Base-by-base conservation (phyloP, 2,329 filamentous ascomycete genomes). In the Aspergillus pseudonomiae region DNA sequence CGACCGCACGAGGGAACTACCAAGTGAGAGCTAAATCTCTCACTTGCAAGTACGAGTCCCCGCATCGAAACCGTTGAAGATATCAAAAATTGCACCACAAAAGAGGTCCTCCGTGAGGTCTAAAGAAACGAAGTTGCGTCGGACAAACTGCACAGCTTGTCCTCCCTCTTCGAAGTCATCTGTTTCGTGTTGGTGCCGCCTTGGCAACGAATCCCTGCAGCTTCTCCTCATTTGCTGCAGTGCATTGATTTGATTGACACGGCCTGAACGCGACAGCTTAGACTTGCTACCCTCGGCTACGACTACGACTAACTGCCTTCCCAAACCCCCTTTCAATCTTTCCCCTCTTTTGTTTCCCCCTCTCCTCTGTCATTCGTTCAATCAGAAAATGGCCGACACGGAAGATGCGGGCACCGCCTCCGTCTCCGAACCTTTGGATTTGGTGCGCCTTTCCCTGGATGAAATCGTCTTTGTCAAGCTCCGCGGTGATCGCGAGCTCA, bases 391-490 rank as follows among this genome's bases (percentile, higher is more conserved):
- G 94, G 91, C 94, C 72, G 94, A 97, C 80, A 86, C 84, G 67
- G 92, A 91, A 75, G 91, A 93, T 75, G 88, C 89, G 70, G 84
- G 87, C 63, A 78, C 84, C 59, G 84, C 85, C 70, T 86, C 91
- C 62, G 91, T 93, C 62, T 89, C 94, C 59, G 94, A 99, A 83
- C 94, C 96, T 61, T 90, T 99, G 75, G 95, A 98, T 79, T 89
- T 99, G 48, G 95, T 99, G 71, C 92, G 94, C 71, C 88, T 99
- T 62, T 92, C 94, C 70, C 87, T 99, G 55, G 94, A 98, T 79
- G 95, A 99, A 80, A 88, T 95, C 53, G 95, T 99, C 58, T 96
- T 97, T 80, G 94, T 99, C 70, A 98, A 98, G 86, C 86, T 99
- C 68, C 88, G 95, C 75, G 95, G 95, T 71, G 95, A 99, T 79